These are phyloP conservation scores for Suaeda aralocaspica DNA, from an alignment of 148 eudicot genomes.

Conservation along the genomic window DNA sequence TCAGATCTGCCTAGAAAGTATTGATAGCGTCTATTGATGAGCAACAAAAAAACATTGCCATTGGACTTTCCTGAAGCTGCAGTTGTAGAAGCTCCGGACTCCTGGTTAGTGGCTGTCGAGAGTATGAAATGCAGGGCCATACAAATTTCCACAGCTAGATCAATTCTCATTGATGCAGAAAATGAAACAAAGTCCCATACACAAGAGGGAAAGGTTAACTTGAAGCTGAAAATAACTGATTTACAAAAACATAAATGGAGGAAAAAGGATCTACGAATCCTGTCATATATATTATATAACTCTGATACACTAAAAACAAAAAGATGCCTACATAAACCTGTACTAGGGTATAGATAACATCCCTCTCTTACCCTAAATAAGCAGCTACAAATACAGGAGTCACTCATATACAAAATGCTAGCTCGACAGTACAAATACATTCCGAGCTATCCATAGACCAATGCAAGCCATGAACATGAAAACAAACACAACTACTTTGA, in stretches of 20 bases:
- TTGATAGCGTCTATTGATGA: too few relatives aligned
- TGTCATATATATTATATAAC: neutral
- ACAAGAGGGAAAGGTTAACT: neutral
- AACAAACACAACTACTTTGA: conserved; percentile 35
- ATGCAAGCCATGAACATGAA: conserved; percentile 36
- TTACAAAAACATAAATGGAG: conserved; percentile 13
- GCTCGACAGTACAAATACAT: conserved; percentile 9
- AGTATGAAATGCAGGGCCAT: too few relatives aligned
- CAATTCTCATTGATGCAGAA: neutral
- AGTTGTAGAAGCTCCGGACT: too few relatives aligned
- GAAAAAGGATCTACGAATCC: neutral
- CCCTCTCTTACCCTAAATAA: conserved; percentile 18
- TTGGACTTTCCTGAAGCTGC: too few relatives aligned
- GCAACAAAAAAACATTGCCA: too few relatives aligned
- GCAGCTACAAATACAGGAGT: conserved; percentile 8
- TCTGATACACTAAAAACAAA: conserved; percentile 12
- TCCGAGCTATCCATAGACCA: conserved; percentile 36
- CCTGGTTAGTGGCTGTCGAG: too few relatives aligned
- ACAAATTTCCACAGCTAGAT: neutral
- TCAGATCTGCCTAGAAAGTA: too few relatives aligned
- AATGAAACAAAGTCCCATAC: neutral
- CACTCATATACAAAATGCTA: conserved; percentile 19
- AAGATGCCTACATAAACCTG: conserved; percentile 23
- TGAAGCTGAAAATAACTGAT: neutral
- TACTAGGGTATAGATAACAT: conserved; percentile 4